Evolutionary conservation across 2,329 filamentous ascomycete species (phyloP).

Genomic region (Venturia aucupariae): DNA sequence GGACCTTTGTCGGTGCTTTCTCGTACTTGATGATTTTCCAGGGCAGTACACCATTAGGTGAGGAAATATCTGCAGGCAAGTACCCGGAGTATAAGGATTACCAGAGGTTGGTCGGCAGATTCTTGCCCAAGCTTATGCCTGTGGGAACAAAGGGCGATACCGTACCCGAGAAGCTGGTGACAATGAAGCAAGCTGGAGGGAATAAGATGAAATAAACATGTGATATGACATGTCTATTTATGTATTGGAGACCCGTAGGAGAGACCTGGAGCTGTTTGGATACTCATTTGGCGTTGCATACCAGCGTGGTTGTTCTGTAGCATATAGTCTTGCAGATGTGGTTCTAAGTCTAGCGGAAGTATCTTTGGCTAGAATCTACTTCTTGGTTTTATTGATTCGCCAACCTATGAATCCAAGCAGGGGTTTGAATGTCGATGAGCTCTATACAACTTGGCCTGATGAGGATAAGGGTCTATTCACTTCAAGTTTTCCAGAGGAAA

Average conservation of each 20-base stretch:
- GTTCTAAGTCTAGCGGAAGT: not conserved
- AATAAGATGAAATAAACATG: not conserved
- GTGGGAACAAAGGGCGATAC: not conserved
- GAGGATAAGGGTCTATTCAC: too few species aligned
- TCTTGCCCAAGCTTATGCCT: constrained; percentile 51
- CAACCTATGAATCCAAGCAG: too few species aligned
- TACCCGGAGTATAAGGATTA: constrained; percentile 85
- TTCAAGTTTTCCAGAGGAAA: too few species aligned
- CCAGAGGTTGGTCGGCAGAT: constrained; percentile 71
- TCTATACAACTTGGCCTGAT: too few species aligned
- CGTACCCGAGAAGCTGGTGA: not conserved
- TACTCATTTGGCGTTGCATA: not conserved
- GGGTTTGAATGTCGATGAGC: too few species aligned
- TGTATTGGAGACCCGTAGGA: too few species aligned
- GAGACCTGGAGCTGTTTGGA: not conserved
- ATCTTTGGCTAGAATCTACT: not conserved
- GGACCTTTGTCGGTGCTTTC: constrained; percentile 62
- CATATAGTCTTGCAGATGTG: not conserved
- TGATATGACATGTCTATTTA: too few species aligned
- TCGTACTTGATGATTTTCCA: constrained; percentile 76
- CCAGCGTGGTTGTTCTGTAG: not conserved
- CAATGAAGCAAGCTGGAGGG: not conserved
- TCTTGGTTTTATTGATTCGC: too few species aligned
- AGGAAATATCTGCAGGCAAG: constrained; percentile 68
- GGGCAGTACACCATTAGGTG: constrained; percentile 79